Conservation (phyloP, 169 alveolate species). For the Plasmodium vinckei region DNA sequence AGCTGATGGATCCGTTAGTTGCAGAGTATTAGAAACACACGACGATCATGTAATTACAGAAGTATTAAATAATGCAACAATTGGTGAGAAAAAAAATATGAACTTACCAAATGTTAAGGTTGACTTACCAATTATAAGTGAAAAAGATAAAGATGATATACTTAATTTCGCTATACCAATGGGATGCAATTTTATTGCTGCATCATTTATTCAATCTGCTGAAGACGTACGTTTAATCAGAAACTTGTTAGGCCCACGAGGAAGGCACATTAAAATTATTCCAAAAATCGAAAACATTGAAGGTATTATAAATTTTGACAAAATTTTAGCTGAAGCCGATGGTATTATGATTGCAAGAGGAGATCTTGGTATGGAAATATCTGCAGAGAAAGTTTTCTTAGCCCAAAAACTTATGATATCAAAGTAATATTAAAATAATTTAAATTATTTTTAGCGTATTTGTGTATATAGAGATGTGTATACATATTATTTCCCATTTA, state of each 20-base stretch:
- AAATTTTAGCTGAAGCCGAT: slow-evolving; percentile 95
- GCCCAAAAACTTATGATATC: slow-evolving; percentile 98
- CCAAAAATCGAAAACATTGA: slow-evolving; percentile 98
- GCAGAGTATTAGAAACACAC: slow-evolving; percentile 92
- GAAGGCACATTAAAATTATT: slow-evolving; percentile 95
- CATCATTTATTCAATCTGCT: slow-evolving; percentile 90
- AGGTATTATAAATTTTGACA: slow-evolving; percentile 96
- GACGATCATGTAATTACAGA: slow-evolving; percentile 88
- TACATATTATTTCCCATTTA: too few relatives aligned
- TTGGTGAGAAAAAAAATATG: slow-evolving; percentile 98
- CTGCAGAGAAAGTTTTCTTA: slow-evolving; percentile 97
- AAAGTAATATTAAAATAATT: slow-evolving; percentile 77
- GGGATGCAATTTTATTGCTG: slow-evolving; percentile 96
- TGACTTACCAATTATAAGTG: slow-evolving; percentile 97
- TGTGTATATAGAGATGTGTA: neutral
- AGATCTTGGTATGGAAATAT: slow-evolving; percentile 99
- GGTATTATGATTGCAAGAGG: slow-evolving; percentile 99
- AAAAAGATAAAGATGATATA: slow-evolving; percentile 97
- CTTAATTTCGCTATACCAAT: slow-evolving; percentile 97
- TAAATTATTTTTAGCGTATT: neutral
- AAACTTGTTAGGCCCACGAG: slow-evolving; percentile 87
- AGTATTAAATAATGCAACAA: slow-evolving; percentile 93
- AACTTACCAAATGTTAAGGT: slow-evolving; percentile 98
- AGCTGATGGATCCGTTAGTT: slow-evolving; percentile 97
- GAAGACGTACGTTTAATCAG: slow-evolving; percentile 85